Evolutionary conservation across 179 eudicot genomes (phyloP).

Genomic region (Spergularia azorica): DNA sequence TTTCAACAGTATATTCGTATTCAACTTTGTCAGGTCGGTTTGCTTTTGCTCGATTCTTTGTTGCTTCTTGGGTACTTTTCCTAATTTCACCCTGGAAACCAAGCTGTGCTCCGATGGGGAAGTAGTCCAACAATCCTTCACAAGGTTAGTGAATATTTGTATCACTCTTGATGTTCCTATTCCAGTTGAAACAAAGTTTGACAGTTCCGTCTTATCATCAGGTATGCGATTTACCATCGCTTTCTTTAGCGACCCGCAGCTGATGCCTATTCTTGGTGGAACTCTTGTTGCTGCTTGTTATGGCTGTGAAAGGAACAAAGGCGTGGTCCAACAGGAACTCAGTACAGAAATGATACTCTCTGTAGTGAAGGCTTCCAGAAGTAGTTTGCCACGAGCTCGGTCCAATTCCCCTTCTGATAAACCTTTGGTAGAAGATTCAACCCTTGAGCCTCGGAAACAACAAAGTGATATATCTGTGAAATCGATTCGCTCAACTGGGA

Average conservation of each 20-base stretch:
- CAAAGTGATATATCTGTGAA: conserved; percentile 40
- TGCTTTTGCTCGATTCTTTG: conserved; percentile 80
- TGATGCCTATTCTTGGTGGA: conserved; percentile 89
- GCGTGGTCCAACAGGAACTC: conserved; percentile 93
- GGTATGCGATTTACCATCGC: conserved; percentile 95
- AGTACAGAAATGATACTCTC: conserved; percentile 94
- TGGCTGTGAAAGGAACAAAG: conserved; percentile 91
- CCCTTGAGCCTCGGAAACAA: conserved; percentile 49
- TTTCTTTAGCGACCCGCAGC: conserved; percentile 89
- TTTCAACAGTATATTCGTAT: not conserved
- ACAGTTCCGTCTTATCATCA: conserved; percentile 34
- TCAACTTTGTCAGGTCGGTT: conserved; percentile 58
- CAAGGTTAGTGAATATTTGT: conserved; percentile 55
- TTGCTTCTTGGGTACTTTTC: conserved; percentile 84
- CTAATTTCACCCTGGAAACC: conserved; percentile 83
- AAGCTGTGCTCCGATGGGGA: conserved; percentile 99
- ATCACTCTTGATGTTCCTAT: not conserved
- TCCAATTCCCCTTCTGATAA: conserved; percentile 23
- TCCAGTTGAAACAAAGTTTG: conserved; percentile 8
- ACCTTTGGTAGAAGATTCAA: conserved; percentile 34
- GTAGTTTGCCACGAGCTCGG: conserved; percentile 29
- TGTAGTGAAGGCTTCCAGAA: conserved; percentile 69
- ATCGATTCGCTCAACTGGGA: conserved; percentile 44
- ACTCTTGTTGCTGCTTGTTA: conserved; percentile 85
- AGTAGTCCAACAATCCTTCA: conserved; percentile 97